These are phyloP conservation scores for Spongospora subterranea DNA, from an alignment of 208 protist species.

Conservation along the genomic window DNA sequence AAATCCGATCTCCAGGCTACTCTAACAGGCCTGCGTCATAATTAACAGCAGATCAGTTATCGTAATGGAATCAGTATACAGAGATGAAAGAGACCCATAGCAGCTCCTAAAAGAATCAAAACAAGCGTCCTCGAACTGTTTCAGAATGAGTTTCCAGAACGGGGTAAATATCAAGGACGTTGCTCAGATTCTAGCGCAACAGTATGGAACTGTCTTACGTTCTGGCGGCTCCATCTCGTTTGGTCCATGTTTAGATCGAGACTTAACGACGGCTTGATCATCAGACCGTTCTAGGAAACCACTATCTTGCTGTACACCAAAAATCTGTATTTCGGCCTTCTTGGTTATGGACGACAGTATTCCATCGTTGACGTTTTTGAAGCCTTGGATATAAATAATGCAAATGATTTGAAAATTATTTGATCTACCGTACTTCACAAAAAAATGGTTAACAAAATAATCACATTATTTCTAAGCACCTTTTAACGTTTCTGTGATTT, in stretches of 20 bases:
- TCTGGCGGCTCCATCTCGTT: constrained; percentile 39
- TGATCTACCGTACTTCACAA: too few species aligned
- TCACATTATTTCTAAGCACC: too few species aligned
- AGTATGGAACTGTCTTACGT: background rate
- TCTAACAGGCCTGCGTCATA: constrained; percentile 57
- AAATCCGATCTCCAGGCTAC: constrained; percentile 60
- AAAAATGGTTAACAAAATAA: too few species aligned
- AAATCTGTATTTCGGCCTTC: too few species aligned
- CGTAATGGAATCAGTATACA: constrained; percentile 42
- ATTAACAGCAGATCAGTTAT: background rate
- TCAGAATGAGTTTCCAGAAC: constrained; percentile 72
- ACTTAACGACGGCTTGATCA: background rate
- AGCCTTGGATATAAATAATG: too few species aligned
- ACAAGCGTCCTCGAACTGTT: constrained; percentile 77
- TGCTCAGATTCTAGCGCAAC: background rate
- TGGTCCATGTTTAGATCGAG: background rate
- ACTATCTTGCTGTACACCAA: too few species aligned
- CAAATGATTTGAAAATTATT: too few species aligned
- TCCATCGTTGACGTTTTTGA: too few species aligned
- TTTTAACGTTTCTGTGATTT: too few species aligned
- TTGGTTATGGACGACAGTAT: too few species aligned
- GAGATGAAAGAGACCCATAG: constrained; percentile 71
- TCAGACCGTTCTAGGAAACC: too few species aligned
- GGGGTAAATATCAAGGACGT: constrained; percentile 57
- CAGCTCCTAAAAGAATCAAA: constrained; percentile 74